Conservation (phyloP, 1,139 yeast species). For the Candida anutae region DNA sequence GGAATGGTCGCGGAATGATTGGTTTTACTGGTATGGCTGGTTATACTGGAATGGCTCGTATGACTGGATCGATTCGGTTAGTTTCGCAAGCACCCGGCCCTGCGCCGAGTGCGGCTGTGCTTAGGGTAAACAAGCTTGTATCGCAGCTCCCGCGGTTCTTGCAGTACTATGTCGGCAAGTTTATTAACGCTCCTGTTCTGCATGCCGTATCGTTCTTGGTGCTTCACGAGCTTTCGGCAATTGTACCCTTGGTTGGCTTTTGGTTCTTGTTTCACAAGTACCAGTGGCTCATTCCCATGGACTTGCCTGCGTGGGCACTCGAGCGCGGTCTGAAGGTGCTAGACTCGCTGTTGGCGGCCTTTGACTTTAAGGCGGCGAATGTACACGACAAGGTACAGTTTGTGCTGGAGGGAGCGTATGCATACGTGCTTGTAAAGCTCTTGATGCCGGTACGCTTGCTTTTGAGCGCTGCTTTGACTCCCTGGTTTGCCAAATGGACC, state of each 20-base stretch:
- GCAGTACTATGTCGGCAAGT: slow-evolving; percentile 41
- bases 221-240: slow-evolving; percentile 81
- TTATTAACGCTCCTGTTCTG: slow-evolving; percentile 56
- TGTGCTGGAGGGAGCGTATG: slow-evolving; percentile 78
- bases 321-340: slow-evolving; percentile 55
- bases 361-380: slow-evolving; percentile 27
- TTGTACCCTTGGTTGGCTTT: slow-evolving; percentile 65
- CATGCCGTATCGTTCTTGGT: slow-evolving; percentile 68
- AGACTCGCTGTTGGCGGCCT: slow-evolving; percentile 33
- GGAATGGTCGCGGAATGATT: too few species aligned
- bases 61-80: too few species aligned
- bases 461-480: slow-evolving; percentile 53
- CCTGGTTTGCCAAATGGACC: slow-evolving; percentile 56
- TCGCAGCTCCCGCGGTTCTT: slow-evolving; percentile 41
- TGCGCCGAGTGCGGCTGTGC: too few species aligned
- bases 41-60: too few species aligned
- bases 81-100: too few species aligned
- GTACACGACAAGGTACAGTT: slow-evolving; percentile 49
- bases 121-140: too few species aligned
- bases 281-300: slow-evolving; percentile 35
- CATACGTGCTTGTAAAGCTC: slow-evolving; percentile 72
- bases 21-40: too few species aligned
- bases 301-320: slow-evolving; percentile 60
- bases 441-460: slow-evolving; percentile 54
- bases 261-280: slow-evolving; percentile 69